Conservation (phyloP, 768 basidiomycete genomes). For the Rhizopogon sp. region DNA sequence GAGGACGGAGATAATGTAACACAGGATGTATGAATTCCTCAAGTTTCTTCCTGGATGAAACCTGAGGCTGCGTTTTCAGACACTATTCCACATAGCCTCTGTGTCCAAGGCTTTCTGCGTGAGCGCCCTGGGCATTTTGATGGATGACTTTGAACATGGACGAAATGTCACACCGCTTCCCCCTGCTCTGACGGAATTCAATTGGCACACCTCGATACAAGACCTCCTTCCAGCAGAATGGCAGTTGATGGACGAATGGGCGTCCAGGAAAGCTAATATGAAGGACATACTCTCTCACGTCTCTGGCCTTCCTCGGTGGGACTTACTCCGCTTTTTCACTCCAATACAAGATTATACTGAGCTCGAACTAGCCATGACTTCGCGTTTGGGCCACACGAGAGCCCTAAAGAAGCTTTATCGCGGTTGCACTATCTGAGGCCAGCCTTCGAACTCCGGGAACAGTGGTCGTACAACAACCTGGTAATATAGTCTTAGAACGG, state of each 20-base stretch:
- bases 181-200: conserved; percentile 19
- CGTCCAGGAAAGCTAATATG: conserved; percentile 30
- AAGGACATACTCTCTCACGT: conserved; percentile 36
- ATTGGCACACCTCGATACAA: conserved; percentile 32
- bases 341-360: not conserved
- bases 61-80: conserved; percentile 17
- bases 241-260: conserved; percentile 39
- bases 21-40: conserved; percentile 25
- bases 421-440: conserved; percentile 26
- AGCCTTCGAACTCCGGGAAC: conserved; percentile 30
- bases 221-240: conserved; percentile 36
- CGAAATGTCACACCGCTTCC: conserved; percentile 32
- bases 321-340: not conserved
- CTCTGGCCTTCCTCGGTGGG: conserved; percentile 34
- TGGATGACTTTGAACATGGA: conserved; percentile 34
- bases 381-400: conserved; percentile 24
- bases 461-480: conserved; percentile 35
- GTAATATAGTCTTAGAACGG: conserved; percentile 11
- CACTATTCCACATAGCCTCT: conserved; percentile 32
- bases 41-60: not conserved
- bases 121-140: conserved; percentile 34
- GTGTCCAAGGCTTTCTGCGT: conserved; percentile 37
- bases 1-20: conserved; percentile 29
- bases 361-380: conserved; percentile 26
- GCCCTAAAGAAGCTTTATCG: conserved; percentile 14